A percentile compares a stretch with the other conserved stretches of the same genome.
These are phyloP conservation scores for Epichloe amarillans DNA, from an alignment of 2,329 filamentous ascomycete genomes.

Conservation along the genomic window DNA sequence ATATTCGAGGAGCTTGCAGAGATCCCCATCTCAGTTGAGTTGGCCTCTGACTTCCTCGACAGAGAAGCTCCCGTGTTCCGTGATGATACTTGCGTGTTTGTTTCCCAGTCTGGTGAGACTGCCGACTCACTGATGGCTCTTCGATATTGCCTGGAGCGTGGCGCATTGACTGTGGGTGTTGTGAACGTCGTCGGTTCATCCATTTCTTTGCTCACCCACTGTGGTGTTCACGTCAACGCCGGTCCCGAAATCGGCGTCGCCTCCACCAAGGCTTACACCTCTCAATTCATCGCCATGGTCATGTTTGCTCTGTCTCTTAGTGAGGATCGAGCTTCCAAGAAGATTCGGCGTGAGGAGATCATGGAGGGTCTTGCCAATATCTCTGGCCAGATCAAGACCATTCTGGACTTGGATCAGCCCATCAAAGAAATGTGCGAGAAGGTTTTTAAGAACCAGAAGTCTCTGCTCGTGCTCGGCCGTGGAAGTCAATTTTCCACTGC, in stretches of 20 bases:
- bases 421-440: constrained; percentile 92
- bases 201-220: constrained; percentile 97
- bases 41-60: constrained; percentile 97
- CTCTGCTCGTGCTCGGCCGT: constrained; percentile 79
- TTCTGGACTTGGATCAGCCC: constrained; percentile 78
- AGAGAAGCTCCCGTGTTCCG: constrained; percentile 95
- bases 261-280: constrained; percentile 98
- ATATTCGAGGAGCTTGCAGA: constrained; percentile 96
- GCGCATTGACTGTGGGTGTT: constrained; percentile 91
- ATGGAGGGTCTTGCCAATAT: constrained; percentile 84
- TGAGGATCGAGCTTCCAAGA: constrained; percentile 93
- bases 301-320: constrained; percentile 97
- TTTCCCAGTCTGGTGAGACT: constrained; percentile 97
- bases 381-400: constrained; percentile 82
- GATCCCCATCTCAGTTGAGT: constrained; percentile 91
- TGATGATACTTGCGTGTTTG: constrained; percentile 97
- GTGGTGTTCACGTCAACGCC: constrained; percentile 98
- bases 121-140: constrained; percentile 95
- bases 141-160: constrained; percentile 94
- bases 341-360: constrained; percentile 82
- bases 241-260: constrained; percentile 98
- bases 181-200: constrained; percentile 98
- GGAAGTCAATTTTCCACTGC: constrained; percentile 95
- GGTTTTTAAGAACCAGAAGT: constrained; percentile 96
- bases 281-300: constrained; percentile 98